A percentile compares a stretch with the other conserved stretches of the same genome.
Evolutionary conservation across 768 basidiomycete species (phyloP).

Genomic region (Kwoniella europaea): DNA sequence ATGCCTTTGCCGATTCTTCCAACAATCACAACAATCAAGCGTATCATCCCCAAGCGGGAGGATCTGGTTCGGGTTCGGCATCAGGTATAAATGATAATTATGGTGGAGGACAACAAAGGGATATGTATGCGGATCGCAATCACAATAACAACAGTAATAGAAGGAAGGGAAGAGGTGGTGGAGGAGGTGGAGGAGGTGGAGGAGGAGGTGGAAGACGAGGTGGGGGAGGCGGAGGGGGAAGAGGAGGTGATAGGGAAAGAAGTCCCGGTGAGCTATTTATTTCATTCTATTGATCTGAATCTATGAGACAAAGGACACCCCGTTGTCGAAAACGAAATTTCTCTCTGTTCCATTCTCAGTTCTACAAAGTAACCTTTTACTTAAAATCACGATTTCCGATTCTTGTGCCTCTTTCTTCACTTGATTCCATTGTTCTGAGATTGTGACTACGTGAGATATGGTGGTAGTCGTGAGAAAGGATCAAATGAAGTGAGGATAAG

Average conservation of each 20-base stretch:
- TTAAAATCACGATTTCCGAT: conserved; percentile 38
- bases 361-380: background rate
- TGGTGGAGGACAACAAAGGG: background rate
- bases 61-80: background rate
- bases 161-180: conserved; percentile 11
- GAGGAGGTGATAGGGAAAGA: conserved; percentile 62
- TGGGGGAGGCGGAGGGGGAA: conserved; percentile 61
- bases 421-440: background rate
- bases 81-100: background rate
- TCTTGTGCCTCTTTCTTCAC: conserved; percentile 24
- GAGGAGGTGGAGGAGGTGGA: conserved; percentile 10
- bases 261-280: conserved; percentile 60
- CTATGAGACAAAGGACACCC: conserved; percentile 44
- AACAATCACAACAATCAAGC: background rate
- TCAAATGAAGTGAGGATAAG: background rate
- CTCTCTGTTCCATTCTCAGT: background rate
- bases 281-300: conserved; percentile 63
- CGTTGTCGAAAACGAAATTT: too few relatives aligned
- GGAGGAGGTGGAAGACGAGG: conserved; percentile 7
- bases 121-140: conserved; percentile 9
- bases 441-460: too few relatives aligned
- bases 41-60: background rate
- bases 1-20: conserved; percentile 5
- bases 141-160: conserved; percentile 2
- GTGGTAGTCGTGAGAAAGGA: too few relatives aligned